Conservation (phyloP, 257 asterid species). For the Solanum chaucha region DNA sequence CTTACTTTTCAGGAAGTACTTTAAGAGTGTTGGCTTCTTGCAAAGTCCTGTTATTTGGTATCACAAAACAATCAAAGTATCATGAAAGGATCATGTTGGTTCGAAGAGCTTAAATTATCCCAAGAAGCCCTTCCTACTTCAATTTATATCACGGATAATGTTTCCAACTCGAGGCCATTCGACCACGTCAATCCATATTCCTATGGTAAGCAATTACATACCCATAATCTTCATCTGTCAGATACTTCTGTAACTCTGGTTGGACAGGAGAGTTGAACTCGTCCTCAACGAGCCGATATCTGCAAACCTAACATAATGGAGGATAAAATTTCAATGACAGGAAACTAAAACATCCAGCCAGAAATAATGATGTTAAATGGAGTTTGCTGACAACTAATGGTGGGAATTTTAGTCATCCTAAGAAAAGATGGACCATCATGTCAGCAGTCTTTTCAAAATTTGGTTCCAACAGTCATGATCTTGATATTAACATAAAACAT, state of each 20-base stretch:
- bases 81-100: conserved; percentile 2
- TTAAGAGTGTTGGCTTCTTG: conserved; percentile 11
- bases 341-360: background rate
- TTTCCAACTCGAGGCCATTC: background rate
- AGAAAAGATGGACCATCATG: background rate
- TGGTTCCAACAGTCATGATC: background rate
- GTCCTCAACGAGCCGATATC: conserved; percentile 78
- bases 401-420: background rate
- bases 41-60: conserved; percentile 6
- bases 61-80: conserved; percentile 9
- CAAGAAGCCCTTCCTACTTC: conserved; percentile 3
- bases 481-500: background rate
- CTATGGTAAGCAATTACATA: conserved; percentile 6
- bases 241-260: conserved; percentile 71
- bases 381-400: background rate
- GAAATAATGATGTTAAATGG: background rate
- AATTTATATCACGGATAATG: background rate
- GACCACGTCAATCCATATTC: background rate
- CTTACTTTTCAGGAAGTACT: conserved; percentile 14
- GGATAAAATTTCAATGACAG: background rate
- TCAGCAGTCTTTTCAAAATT: background rate
- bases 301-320: conserved; percentile 51
- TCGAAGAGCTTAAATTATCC: background rate
- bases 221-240: conserved; percentile 88
- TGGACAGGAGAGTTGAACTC: conserved; percentile 71